These are phyloP conservation scores for Aspergillus neotritici DNA, from an alignment of 2,329 filamentous ascomycete species.

Conservation along the genomic window DNA sequence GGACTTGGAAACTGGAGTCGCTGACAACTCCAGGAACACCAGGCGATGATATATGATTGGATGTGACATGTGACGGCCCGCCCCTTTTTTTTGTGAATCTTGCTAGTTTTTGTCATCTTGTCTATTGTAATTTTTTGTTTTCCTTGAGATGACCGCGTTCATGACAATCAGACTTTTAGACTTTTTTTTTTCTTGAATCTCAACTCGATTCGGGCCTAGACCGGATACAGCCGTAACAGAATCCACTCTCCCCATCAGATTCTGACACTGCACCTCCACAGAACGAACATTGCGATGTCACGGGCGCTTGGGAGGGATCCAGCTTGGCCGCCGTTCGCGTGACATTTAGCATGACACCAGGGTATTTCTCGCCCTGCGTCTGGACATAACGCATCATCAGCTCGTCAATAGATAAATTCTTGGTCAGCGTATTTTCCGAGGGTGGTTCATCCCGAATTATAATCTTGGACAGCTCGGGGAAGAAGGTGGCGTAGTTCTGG, in stretches of 20 bases:
- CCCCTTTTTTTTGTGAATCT: no score
- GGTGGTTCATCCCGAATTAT: conserved; percentile 39
- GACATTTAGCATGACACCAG: conserved; percentile 90
- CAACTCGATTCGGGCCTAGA: conserved; percentile 28
- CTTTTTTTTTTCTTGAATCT: conserved; percentile 13
- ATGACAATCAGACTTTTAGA: not conserved
- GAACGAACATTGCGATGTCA: conserved; percentile 51
- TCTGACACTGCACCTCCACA: conserved; percentile 65
- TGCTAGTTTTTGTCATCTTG: no score
- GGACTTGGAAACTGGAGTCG: conserved; percentile 28
- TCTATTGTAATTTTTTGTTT: conserved; percentile 2
- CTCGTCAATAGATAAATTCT: conserved; percentile 78
- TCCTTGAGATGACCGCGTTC: not conserved
- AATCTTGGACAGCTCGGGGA: conserved; percentile 49
- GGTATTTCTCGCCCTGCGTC: conserved; percentile 77
- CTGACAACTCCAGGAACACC: conserved; percentile 16
- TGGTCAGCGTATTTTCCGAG: conserved; percentile 32
- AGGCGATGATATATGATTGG: conserved; percentile 5
- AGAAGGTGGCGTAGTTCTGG: conserved; percentile 54
- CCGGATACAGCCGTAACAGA: conserved; percentile 44
- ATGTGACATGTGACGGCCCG: no score
- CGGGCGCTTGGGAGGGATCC: conserved; percentile 37
- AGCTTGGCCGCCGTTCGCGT: conserved; percentile 87
- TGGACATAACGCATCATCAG: conserved; percentile 86
- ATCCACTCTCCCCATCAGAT: conserved; percentile 35